Conservation (phyloP, 768 basidiomycete genomes). For the Glaciozyma antarctica region DNA sequence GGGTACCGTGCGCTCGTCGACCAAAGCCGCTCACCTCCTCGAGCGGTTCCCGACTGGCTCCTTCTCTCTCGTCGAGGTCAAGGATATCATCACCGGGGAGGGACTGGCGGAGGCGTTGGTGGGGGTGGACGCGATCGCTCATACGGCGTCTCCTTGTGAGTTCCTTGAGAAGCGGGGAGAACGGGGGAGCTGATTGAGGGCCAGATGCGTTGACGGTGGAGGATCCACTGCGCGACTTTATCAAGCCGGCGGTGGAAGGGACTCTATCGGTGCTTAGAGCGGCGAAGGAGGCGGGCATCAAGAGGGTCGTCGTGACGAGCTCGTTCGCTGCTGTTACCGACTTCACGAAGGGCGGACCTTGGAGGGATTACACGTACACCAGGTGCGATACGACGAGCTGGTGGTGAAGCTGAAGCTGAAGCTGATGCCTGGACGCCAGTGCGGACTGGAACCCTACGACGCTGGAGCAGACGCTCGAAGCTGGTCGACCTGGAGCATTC, state of each 20-base stretch:
- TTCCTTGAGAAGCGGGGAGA: not conserved
- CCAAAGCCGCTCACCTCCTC: slow-evolving; percentile 8
- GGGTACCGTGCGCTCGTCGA: slow-evolving; percentile 13
- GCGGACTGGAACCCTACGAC: slow-evolving; percentile 33
- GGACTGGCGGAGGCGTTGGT: slow-evolving; percentile 17
- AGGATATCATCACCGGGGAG: slow-evolving; percentile 23
- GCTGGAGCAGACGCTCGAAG: slow-evolving; percentile 16
- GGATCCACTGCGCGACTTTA: slow-evolving; percentile 28
- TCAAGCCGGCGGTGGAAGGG: slow-evolving; percentile 33
- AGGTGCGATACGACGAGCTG: not conserved
- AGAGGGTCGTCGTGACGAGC: slow-evolving; percentile 32
- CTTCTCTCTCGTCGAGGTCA: slow-evolving; percentile 20
- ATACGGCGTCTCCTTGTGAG: slow-evolving; percentile 25
- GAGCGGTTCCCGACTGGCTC: slow-evolving; percentile 11
- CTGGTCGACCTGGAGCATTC: slow-evolving; percentile 10
- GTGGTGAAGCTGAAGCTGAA: not conserved
- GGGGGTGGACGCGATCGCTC: slow-evolving; percentile 19
- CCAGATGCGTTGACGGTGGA: slow-evolving; percentile 12
- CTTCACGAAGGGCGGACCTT: slow-evolving; percentile 18
- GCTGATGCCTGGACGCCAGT: not conserved
- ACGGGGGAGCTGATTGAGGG: not conserved
- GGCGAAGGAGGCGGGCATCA: slow-evolving; percentile 27
- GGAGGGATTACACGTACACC: slow-evolving; percentile 34
- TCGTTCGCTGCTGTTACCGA: slow-evolving; percentile 32
- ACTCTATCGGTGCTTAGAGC: slow-evolving; percentile 30